Base-by-base conservation (phyloP, 352 stramenopile species). In the Globisporangium cystogenes region DNA sequence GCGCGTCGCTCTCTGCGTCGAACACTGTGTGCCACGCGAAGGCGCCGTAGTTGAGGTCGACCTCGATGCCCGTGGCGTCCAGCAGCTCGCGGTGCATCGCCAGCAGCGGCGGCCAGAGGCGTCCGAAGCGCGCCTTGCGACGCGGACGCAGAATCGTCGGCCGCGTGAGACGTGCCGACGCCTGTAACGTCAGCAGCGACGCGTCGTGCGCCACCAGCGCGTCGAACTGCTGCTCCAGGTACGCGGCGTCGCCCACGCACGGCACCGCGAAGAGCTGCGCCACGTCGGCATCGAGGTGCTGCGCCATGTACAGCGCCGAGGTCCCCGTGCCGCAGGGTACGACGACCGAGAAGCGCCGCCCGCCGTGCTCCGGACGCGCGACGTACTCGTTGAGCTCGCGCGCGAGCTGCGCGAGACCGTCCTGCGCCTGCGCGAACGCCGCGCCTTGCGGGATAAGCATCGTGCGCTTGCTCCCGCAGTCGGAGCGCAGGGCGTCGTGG, bases 1-100 rank as follows among this genome's bases (percentile, higher is more conserved):
- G 70, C 20, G 68, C 64, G 10, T 21, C 40, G 10, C 40, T 26
- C 40, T 15, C n/a, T 14, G 60, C 46, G 51, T 84, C 72, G 40
- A 95, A 87, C n/a, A 95, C 55, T 14, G 79, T 84, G 60, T 89
- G 65, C 84, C 84, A 95, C 49, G 74, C 70, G 36, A 90, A 87
- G 5, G 70, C 59, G 15, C 70, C 84, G 53, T 95, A 95, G 3
- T 92, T 31, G 42, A 95, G 55, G 24, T 95, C 84, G 48, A 95
- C 80, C 27, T 87, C 70, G 36, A 95, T 65, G 1, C 64, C 50
- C 1, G 84, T 90, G 29, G 74, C 57, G n/a, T 63, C 57, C 23
- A 82, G 55, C 11, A 93, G 50, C 51, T 92, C 74, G 42, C 80
- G 59, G 57, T 93, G 72, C 35, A 84, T 77, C 42, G 74, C 65